Base-by-base conservation (phyloP, 2,329 filamentous ascomycete genomes). In the Botrytis sinoallii region DNA sequence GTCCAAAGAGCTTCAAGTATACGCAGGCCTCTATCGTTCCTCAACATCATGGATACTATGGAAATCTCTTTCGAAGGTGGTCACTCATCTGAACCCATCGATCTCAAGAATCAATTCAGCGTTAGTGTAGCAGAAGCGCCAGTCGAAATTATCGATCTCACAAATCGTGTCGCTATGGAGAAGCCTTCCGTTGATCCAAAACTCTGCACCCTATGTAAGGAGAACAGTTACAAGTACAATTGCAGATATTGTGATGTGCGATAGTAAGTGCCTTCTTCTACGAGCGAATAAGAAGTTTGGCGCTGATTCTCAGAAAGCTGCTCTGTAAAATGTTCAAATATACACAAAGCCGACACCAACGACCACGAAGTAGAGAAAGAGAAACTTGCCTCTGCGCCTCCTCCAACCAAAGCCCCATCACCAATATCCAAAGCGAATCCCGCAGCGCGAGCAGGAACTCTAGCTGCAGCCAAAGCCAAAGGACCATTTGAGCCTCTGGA, bases 181-280 rank as follows among this genome's bases (percentile, higher is more conserved):
- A 48, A 42, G n/a, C 52, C 65, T 22, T 38, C 35, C 14, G 35
- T 57, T 32, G 48, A 68, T 25, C 6, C 65, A 57, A 68, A 68
- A 82, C 82, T 89, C 64, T 91, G 89, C 77, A 85, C 85, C 8
- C 83, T 90, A 46, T 91, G 89, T 79, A 80, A 85, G 42, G 78
- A 81, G 48, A 84, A 84, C 7, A 82, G 85, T 32, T 84, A 84
- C 44, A 91, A 89, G 80, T 91, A 91, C 81, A 91, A 90, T 78
- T 91, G 89, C 75, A 84, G 87, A n/a, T 84, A 85, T 42, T 91
- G 89, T 79, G 81, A 84, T 66, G 77, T 87, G 35, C 86, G 86
- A 75, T 91, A 89, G 89, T 91, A 83, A 79, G 88, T 82, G 75
- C 46, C 9, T 60, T 29, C 22, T 35, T 40, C 6, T n/a, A 20